Evolutionary conservation across 192 early-diverging fungal species (phyloP), one percentile per base, ranked within the genome.

Genomic region (Umbelopsis ramanniana): DNA sequence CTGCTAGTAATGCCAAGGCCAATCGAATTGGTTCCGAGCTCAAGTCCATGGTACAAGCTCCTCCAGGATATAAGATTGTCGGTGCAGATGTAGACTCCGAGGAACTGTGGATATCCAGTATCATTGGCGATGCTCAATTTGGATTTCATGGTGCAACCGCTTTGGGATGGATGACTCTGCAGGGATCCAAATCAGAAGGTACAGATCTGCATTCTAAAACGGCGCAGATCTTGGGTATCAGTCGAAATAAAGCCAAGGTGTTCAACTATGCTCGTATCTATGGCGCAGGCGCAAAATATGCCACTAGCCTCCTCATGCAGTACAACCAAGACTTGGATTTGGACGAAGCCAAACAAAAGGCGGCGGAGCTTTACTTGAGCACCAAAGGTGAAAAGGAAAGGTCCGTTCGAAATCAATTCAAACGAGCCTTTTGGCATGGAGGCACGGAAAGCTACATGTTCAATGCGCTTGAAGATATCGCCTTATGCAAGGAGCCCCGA

Each of bases 261-360:
- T 98, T 99, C 78, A 99, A 99, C 80, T 98, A 99, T 78, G 89
- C 87, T 2, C 89, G 97, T 12, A 96, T 99, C 66, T 99, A 99
- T 74, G 97, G 97, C 57, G 97, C 96, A 4, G 95, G 96, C 8
- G 83, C 91, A 22, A 90, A 89, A 52, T 93, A 93, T 80, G 94
- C 96, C 0, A 86, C 88, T 0, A 84, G 90, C 38, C 76, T 99
- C 46, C 82, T 99, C 14, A 74, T 89, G 70, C 92, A 97, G 54
- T 90, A 90, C 80, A 92, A 88, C 70, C 90, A 93, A 21, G 86
- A 87, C 8, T 88, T 97, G 76, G 75, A 86, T 4, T 74, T 86
- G 24, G 79, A 73, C 6, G 89, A 90, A 54, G 95, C 94, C 2
- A 74, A 75, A 40, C 48, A 85, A 33, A 88, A 88, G 55, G 94